A percentile compares a stretch with the other conserved stretches of the same genome.
phyloP scores from a whole-genome alignment of 1,139 yeast species.

The Saccharomyces hybrid region DNA sequence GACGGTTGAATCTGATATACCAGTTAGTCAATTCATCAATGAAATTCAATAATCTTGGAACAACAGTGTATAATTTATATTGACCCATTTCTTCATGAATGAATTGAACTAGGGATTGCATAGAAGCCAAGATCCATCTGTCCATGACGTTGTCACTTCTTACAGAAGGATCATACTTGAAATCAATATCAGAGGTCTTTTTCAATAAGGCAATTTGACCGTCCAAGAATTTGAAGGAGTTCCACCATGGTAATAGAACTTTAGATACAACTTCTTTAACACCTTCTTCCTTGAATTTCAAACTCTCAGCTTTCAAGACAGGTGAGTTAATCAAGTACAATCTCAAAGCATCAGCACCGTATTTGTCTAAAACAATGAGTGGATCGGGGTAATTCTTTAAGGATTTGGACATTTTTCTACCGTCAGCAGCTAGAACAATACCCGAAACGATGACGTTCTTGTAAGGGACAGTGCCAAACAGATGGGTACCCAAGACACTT shows the following conservation, averaged over 20 bases:
- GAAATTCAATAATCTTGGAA: slow-evolving; percentile 78
- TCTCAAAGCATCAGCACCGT: slow-evolving; percentile 97
- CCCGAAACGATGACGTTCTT: slow-evolving; percentile 94
- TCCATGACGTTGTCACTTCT: slow-evolving; percentile 88
- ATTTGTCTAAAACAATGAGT: slow-evolving; percentile 63
- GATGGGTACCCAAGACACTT: slow-evolving; percentile 90
- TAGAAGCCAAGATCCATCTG: slow-evolving; percentile 89
- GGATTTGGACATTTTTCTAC: slow-evolving; percentile 98
- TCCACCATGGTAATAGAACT: slow-evolving; percentile 97
- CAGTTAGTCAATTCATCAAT: slow-evolving; percentile 95
- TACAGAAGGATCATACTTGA: slow-evolving; percentile 59
- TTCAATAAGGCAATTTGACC: slow-evolving; percentile 82
- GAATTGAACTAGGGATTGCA: slow-evolving; percentile 79
- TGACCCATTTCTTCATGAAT: slow-evolving; percentile 85
- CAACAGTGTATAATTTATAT: slow-evolving; percentile 91
- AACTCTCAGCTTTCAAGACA: slow-evolving; percentile 90
- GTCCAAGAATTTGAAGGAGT: slow-evolving; percentile 90
- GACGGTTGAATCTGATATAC: slow-evolving; percentile 97
- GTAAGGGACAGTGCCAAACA: slow-evolving; percentile 88
- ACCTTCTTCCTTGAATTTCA: slow-evolving; percentile 97
- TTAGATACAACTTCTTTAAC: slow-evolving; percentile 95
- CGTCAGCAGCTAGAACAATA: slow-evolving; percentile 94
- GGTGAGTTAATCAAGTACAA: slow-evolving; percentile 95
- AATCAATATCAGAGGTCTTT: slow-evolving; percentile 65
- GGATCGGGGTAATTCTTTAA: slow-evolving; percentile 98